phyloP scores from a whole-genome alignment of 495 filamentous ascomycete species.

The Neurospora hispaniola region DNA sequence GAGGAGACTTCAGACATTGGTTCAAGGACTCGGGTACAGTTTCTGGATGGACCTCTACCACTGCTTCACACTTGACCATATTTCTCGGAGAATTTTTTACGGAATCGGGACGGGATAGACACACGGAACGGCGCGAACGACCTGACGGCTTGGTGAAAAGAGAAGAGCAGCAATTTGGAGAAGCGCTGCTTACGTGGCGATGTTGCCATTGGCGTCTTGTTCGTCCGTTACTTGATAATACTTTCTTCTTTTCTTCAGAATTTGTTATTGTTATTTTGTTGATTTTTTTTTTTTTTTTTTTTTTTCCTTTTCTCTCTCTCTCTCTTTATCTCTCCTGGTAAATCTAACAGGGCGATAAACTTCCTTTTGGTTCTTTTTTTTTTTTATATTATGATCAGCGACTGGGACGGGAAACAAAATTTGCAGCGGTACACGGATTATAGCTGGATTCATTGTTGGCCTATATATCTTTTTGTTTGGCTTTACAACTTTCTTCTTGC shows the following conservation, averaged over 20 bases:
- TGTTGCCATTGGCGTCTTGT: background rate
- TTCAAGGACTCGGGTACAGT: too few species aligned
- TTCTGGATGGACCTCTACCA: too few species aligned
- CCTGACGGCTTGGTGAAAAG: background rate
- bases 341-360: background rate
- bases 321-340: background rate
- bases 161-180: background rate
- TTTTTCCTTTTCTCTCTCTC: background rate
- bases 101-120: background rate
- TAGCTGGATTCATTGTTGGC: background rate
- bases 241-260: background rate
- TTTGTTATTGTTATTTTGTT: background rate
- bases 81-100: background rate
- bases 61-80: background rate
- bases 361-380: too few species aligned
- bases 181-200: background rate
- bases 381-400: background rate
- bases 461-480: slow-evolving; percentile 1
- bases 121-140: background rate
- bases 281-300: background rate
- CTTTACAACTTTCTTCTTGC: background rate
- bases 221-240: background rate
- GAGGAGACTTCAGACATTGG: too few species aligned
- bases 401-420: slow-evolving; percentile 3
- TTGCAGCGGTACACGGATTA: background rate